A percentile compares a stretch with the other conserved stretches of the same genome.
phyloP scores from a whole-genome alignment of 495 filamentous ascomycete species.

The Penicillium paradoxum region DNA sequence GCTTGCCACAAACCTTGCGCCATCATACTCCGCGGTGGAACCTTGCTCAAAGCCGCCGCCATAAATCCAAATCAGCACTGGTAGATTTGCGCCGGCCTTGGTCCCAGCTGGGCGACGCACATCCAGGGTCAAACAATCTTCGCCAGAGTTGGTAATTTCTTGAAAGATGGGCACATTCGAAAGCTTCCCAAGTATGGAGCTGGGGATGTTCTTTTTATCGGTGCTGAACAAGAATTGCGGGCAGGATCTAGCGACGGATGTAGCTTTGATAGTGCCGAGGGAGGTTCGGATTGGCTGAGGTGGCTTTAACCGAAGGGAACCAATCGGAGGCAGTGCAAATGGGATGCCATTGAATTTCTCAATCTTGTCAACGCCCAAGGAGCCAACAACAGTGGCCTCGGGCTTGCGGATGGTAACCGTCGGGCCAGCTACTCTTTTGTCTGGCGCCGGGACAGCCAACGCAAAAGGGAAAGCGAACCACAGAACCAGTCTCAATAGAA shows the following conservation, averaged over 20 bases:
- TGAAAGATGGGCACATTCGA: conserved; percentile 57
- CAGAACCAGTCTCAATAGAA: neutral
- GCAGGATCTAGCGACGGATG: conserved; percentile 45
- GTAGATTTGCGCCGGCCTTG: conserved; percentile 49
- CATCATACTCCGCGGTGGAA: conserved; percentile 57
- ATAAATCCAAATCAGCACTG: conserved; percentile 65
- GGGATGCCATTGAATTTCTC: conserved; percentile 61
- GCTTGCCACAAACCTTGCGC: conserved; percentile 43
- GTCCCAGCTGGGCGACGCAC: conserved; percentile 58
- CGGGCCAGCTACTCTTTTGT: conserved; percentile 22
- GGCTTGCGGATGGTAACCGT: conserved; percentile 45
- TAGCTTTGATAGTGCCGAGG: conserved; percentile 49
- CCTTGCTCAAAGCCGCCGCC: conserved; percentile 64
- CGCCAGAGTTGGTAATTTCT: conserved; percentile 38
- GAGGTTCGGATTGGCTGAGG: conserved; percentile 49
- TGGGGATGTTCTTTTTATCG: conserved; percentile 26
- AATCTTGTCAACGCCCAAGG: conserved; percentile 19
- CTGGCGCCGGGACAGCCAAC: conserved; percentile 15
- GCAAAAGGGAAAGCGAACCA: conserved; percentile 3
- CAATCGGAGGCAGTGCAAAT: conserved; percentile 58
- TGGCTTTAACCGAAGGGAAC: conserved; percentile 52
- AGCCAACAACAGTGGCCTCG: conserved; percentile 49
- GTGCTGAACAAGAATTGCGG: conserved; percentile 49
- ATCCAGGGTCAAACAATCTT: conserved; percentile 64
- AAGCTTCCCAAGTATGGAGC: conserved; percentile 48